A percentile compares a stretch with the other conserved stretches of the same genome.
Conservation (phyloP, 768 basidiomycete genomes). For the Suillus variegatus region DNA sequence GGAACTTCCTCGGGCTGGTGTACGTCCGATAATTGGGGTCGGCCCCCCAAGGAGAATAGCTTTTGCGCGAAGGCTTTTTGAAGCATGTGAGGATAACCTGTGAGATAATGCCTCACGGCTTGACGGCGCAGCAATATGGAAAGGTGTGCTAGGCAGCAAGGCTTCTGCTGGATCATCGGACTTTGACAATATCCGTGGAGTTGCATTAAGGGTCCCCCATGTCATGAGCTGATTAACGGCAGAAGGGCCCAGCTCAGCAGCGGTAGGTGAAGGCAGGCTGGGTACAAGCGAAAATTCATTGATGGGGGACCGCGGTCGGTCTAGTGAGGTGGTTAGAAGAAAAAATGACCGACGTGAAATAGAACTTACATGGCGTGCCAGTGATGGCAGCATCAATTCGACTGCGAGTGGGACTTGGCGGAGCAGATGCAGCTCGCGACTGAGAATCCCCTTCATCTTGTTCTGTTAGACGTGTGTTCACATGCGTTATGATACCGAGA, state of each 20-base stretch:
- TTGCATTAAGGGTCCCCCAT: slow-evolving; percentile 92
- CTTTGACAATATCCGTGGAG: slow-evolving; percentile 82
- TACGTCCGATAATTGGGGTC: slow-evolving; percentile 26
- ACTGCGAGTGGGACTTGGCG: slow-evolving; percentile 89
- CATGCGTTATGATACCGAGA: slow-evolving; percentile 71
- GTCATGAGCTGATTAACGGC: slow-evolving; percentile 96
- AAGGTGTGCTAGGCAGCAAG: slow-evolving; percentile 60
- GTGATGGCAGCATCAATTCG: slow-evolving; percentile 90
- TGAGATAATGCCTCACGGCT: slow-evolving; percentile 80
- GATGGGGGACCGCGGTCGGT: slow-evolving; percentile 61
- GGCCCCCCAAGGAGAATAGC: slow-evolving; percentile 59
- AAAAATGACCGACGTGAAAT: neutral
- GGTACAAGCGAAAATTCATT: slow-evolving; percentile 78
- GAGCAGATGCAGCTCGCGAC: slow-evolving; percentile 50
- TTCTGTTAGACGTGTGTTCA: slow-evolving; percentile 78
- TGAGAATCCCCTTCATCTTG: slow-evolving; percentile 55
- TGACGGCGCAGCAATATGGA: slow-evolving; percentile 77
- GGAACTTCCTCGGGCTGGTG: slow-evolving; percentile 33
- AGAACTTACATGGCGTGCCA: slow-evolving; percentile 81
- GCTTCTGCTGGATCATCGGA: slow-evolving; percentile 52
- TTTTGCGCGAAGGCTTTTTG: slow-evolving; percentile 77
- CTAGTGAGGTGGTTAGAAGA: slow-evolving; percentile 38
- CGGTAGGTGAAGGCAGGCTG: slow-evolving; percentile 84
- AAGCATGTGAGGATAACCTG: slow-evolving; percentile 78
- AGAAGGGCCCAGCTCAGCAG: slow-evolving; percentile 74